phyloP scores from a whole-genome alignment of 176 grass and related monocot species.

The Otatea glauca region DNA sequence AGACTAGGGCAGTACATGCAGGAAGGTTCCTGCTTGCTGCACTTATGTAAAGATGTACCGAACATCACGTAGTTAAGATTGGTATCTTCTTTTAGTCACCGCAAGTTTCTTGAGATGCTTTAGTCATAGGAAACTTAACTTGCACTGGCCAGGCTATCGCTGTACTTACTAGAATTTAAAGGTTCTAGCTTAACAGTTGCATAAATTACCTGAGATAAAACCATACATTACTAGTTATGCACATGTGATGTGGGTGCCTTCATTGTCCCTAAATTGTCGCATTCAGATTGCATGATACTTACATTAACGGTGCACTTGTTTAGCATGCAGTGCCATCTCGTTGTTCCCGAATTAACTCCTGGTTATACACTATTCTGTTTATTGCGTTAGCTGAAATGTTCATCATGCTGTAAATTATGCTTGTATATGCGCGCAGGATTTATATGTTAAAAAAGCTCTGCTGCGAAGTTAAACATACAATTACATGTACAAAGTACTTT shows the following conservation, averaged over 20 bases:
- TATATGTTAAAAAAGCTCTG: not conserved
- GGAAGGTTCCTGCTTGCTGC: conserved; percentile 29
- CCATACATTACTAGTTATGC: not conserved
- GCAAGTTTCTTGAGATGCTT: conserved; percentile 50
- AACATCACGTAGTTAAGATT: conserved; percentile 29
- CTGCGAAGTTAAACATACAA: not conserved
- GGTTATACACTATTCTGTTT: not conserved
- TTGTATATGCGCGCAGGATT: not conserved
- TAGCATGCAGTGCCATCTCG: not conserved
- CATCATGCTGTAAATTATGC: not conserved
- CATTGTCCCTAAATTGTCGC: not conserved
- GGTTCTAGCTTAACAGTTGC: not conserved
- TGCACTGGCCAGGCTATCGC: conserved; percentile 1
- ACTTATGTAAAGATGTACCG: conserved; percentile 36
- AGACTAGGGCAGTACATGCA: conserved; percentile 15
- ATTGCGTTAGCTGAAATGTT: conserved; percentile 28
- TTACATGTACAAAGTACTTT: not conserved
- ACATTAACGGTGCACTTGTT: not conserved
- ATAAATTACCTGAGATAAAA: not conserved
- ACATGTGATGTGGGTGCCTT: not conserved
- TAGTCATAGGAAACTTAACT: conserved; percentile 4
- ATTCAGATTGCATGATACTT: not conserved
- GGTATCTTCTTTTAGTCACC: conserved; percentile 42
- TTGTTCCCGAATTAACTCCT: conserved; percentile 3
- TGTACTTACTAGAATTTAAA: not conserved